Conservation (phyloP, 148 eudicot species). For the Salicornia ramosissima region DNA sequence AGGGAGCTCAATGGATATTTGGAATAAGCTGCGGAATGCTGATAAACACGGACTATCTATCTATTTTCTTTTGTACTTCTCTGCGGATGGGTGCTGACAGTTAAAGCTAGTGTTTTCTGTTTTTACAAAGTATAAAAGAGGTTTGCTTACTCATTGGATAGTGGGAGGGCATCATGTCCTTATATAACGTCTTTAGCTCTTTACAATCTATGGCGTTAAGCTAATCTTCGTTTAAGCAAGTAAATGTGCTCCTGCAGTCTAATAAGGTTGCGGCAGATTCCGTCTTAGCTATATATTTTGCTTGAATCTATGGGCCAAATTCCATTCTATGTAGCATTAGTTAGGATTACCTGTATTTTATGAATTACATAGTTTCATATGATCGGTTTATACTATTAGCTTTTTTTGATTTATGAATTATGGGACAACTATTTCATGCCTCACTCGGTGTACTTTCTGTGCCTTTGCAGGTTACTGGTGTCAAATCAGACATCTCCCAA, state of each 20-base stretch:
- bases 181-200: no score
- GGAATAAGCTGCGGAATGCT: neutral
- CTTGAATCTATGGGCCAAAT: neutral
- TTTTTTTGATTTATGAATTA: neutral
- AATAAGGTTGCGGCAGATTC: neutral
- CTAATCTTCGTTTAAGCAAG: no score
- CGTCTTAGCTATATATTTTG: neutral
- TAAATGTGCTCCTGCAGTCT: neutral
- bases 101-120: neutral
- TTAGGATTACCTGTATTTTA: neutral
- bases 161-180: neutral
- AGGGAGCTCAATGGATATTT: neutral
- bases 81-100: neutral
- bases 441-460: neutral
- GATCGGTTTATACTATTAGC: neutral
- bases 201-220: no score
- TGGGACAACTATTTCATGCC: neutral
- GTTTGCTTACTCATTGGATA: neutral
- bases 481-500: constrained; percentile 58
- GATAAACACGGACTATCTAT: neutral
- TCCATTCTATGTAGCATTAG: neutral
- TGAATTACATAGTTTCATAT: neutral
- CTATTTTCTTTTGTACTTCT: neutral
- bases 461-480: constrained; percentile 64
- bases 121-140: neutral